phyloP scores from a whole-genome alignment of 345 rosid genomes.

The Corchorus olitorius region DNA sequence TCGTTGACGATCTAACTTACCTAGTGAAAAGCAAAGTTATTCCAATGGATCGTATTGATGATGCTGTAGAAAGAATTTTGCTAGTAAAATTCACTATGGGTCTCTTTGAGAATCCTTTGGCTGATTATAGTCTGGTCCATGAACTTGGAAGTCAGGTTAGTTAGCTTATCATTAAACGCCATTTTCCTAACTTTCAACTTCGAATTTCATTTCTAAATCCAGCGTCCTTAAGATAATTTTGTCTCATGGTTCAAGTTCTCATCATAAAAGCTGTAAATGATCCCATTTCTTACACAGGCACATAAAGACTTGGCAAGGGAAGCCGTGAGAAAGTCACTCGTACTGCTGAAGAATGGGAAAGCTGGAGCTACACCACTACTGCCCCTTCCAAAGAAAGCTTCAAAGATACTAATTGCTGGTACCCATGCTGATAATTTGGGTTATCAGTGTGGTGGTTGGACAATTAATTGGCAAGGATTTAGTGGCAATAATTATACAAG shows the following conservation, averaged over 20 bases:
- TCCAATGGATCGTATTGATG: conserved; percentile 83
- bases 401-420: conserved; percentile 83
- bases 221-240: background rate
- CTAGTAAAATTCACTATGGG: conserved; percentile 87
- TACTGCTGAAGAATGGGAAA: conserved; percentile 84
- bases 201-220: background rate
- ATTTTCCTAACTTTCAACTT: conserved; percentile 2
- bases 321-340: conserved; percentile 95
- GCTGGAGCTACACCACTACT: conserved; percentile 58
- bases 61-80: conserved; percentile 83
- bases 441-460: conserved; percentile 99
- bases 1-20: conserved; percentile 61
- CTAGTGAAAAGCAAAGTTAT: conserved; percentile 62
- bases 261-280: background rate
- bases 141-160: conserved; percentile 89
- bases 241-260: conserved; percentile 3
- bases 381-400: conserved; percentile 78
- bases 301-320: conserved; percentile 95
- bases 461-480: conserved; percentile 88
- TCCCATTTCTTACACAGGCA: conserved; percentile 46
- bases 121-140: conserved; percentile 68
- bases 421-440: conserved; percentile 95
- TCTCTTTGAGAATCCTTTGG: conserved; percentile 89
- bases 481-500: conserved; percentile 67
- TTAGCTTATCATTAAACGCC: background rate